A percentile compares a stretch with the other conserved stretches of the same genome.
Conservation (phyloP, 176 grass and related monocot species). For the Oryza coarctata region DNA sequence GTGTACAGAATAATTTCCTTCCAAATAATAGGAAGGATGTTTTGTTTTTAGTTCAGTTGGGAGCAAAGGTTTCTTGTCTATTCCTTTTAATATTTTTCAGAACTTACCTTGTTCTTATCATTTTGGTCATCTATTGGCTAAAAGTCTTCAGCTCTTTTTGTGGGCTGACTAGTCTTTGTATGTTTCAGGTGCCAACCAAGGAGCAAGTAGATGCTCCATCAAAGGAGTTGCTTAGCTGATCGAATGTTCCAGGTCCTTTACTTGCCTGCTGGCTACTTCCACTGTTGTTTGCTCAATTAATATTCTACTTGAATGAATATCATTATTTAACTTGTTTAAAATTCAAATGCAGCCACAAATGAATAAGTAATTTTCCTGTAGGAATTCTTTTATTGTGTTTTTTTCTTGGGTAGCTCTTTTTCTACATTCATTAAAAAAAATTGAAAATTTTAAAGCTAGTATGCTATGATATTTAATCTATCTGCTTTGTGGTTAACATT, state of each 20-base stretch:
- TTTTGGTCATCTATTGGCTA: neutral
- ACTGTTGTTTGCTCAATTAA: slow-evolving; percentile 1
- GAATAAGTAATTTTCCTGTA: no score
- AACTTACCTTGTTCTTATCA: neutral
- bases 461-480: neutral
- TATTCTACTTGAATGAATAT: neutral
- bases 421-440: neutral
- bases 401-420: neutral
- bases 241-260: slow-evolving; percentile 70
- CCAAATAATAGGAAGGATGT: neutral
- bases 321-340: neutral
- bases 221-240: slow-evolving; percentile 65
- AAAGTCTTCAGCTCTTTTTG: neutral
- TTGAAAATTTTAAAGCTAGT: neutral
- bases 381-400: neutral
- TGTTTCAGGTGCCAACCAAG: slow-evolving; percentile 78
- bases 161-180: neutral
- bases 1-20: neutral
- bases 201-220: slow-evolving; percentile 83
- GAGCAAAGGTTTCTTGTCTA: neutral
- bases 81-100: neutral
- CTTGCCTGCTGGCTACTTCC: neutral
- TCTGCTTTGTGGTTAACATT: neutral
- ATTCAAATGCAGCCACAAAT: slow-evolving; percentile 22
- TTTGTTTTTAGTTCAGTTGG: slow-evolving; percentile 1